Evolutionary conservation across 306 rosid genomes (phyloP).

Genomic region (Inga leiocalycina): DNA sequence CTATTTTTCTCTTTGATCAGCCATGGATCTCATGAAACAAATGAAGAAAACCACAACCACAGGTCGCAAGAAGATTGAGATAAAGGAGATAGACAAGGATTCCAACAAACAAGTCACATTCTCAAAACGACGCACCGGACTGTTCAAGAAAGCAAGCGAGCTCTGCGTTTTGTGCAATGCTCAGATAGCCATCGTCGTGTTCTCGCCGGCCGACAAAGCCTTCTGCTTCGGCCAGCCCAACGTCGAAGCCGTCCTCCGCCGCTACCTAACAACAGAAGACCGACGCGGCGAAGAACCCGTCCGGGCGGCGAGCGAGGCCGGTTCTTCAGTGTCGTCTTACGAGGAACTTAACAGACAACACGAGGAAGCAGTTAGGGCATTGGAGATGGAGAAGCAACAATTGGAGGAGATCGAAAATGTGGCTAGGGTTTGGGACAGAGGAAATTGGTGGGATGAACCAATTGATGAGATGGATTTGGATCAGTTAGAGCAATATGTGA

Average conservation of each 20-base stretch:
- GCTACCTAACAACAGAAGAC: conserved; percentile 7
- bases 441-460: conserved; percentile 46
- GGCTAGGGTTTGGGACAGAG: conserved; percentile 15
- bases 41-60: conserved; percentile 17
- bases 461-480: conserved; percentile 40
- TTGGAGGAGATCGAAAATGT: conserved; percentile 3
- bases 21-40: conserved; percentile 18
- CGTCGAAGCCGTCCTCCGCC: conserved; percentile 31
- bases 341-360: conserved; percentile 34
- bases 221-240: conserved; percentile 51
- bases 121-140: conserved; percentile 32
- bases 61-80: conserved; percentile 60
- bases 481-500: conserved; percentile 37
- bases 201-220: conserved; percentile 48
- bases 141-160: conserved; percentile 64
- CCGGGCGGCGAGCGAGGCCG: neutral
- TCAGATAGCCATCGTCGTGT: conserved; percentile 42
- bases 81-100: conserved; percentile 44
- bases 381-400: conserved; percentile 43
- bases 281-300: neutral
- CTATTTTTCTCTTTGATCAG: neutral
- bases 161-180: conserved; percentile 55
- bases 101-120: conserved; percentile 54
- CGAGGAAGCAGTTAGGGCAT: conserved; percentile 32
- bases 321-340: neutral